Evolutionary conservation across 2,329 filamentous ascomycete species (phyloP).

Genomic region (Trichoderma pleuroti): DNA sequence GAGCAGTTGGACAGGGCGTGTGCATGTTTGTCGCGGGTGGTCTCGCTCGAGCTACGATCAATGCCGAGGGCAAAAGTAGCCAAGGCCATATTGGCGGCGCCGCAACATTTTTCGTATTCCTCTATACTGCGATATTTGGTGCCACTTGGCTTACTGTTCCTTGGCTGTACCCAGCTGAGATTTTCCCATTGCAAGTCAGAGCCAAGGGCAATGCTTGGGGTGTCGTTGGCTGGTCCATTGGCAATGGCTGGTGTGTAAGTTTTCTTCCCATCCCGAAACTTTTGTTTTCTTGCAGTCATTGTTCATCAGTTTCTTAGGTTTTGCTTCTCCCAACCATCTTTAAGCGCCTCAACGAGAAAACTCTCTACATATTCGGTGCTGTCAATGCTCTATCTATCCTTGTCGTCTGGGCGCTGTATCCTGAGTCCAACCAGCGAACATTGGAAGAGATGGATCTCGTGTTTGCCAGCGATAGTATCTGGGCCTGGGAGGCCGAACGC

Average conservation of each 20-base stretch:
- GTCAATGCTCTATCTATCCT: slow-evolving; percentile 64
- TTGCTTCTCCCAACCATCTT: slow-evolving; percentile 61
- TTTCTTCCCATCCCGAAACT: neutral
- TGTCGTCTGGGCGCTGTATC: slow-evolving; percentile 70
- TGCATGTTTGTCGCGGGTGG: slow-evolving; percentile 66
- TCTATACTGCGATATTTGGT: slow-evolving; percentile 42
- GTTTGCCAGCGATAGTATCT: slow-evolving; percentile 63
- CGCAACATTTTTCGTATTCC: slow-evolving; percentile 67
- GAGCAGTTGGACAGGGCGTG: slow-evolving; percentile 59
- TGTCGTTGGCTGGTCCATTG: slow-evolving; percentile 72
- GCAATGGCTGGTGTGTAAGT: slow-evolving; percentile 58
- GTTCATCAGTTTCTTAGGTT: slow-evolving; percentile 27
- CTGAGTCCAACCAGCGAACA: slow-evolving; percentile 69
- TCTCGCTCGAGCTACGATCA: slow-evolving; percentile 50
- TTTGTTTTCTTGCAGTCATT: slow-evolving; percentile 23
- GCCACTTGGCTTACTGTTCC: slow-evolving; percentile 52
- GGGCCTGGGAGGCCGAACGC: slow-evolving; percentile 68
- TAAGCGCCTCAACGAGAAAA: slow-evolving; percentile 62
- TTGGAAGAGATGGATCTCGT: slow-evolving; percentile 73
- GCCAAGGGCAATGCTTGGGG: slow-evolving; percentile 75
- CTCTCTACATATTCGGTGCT: slow-evolving; percentile 68
- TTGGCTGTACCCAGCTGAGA: slow-evolving; percentile 67
- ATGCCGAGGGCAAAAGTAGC: slow-evolving; percentile 41
- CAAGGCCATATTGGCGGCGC: slow-evolving; percentile 56
- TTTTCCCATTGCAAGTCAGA: slow-evolving; percentile 67